Evolutionary conservation across 306 rosid genomes (phyloP).

Genomic region (Cucurbita ficifolia): DNA sequence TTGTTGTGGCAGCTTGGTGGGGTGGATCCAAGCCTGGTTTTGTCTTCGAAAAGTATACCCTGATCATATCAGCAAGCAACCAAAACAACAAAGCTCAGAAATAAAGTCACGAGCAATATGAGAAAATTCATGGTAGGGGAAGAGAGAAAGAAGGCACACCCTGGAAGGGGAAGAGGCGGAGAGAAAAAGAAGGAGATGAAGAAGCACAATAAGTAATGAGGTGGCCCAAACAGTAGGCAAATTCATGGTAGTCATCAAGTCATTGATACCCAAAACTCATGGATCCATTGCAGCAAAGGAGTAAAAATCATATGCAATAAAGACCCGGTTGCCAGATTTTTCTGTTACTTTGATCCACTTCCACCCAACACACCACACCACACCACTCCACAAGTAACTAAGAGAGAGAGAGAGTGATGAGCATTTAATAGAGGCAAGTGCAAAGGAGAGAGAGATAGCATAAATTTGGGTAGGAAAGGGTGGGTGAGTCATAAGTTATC

Average conservation of each 20-base stretch:
- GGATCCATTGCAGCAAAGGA: constrained; percentile 1
- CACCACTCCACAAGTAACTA: not conserved
- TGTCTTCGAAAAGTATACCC: constrained; percentile 51
- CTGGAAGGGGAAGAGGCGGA: constrained; percentile 29
- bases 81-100: not conserved
- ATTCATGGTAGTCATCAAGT: constrained; percentile 29
- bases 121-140: not conserved
- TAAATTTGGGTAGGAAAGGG: too few species aligned
- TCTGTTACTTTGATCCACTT: constrained; percentile 5
- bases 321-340: constrained; percentile 22
- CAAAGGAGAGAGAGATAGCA: too few species aligned
- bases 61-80: constrained; percentile 7
- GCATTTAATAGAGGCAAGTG: not conserved
- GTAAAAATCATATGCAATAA: constrained; percentile 9
- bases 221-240: constrained; percentile 21
- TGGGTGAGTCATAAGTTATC: too few species aligned
- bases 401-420: not conserved
- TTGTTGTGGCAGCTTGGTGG: constrained; percentile 98
- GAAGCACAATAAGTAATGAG: constrained; percentile 17
- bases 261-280: constrained; percentile 10
- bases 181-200: constrained; percentile 20
- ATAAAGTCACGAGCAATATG: not conserved
- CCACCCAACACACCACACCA: too few species aligned
- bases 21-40: constrained; percentile 67
- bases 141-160: constrained; percentile 20